These are phyloP conservation scores for Agaricus bisporus DNA, from an alignment of 768 basidiomycete species.

Conservation along the genomic window DNA sequence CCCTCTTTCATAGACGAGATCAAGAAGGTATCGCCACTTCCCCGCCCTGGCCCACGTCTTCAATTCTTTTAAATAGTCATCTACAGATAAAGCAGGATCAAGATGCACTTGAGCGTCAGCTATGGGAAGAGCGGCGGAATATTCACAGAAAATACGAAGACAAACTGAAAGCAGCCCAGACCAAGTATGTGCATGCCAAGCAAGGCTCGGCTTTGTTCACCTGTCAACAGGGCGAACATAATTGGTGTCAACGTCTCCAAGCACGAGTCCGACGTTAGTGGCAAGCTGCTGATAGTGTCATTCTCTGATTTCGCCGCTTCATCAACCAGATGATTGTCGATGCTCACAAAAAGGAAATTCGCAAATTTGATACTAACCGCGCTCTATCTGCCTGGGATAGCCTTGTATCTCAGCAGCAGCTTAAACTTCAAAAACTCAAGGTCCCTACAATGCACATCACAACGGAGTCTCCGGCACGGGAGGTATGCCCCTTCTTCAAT, in stretches of 20 bases:
- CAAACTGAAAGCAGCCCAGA: conserved; percentile 61
- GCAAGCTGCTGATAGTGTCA: background rate
- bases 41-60: background rate
- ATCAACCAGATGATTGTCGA: conserved; percentile 53
- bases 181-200: conserved; percentile 41
- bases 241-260: conserved; percentile 60
- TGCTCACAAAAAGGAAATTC: conserved; percentile 58
- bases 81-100: conserved; percentile 68
- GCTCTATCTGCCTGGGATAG: conserved; percentile 73
- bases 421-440: conserved; percentile 46
- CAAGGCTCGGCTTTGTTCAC: conserved; percentile 2
- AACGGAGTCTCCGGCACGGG: conserved; percentile 37
- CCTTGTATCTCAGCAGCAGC: conserved; percentile 66
- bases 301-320: background rate
- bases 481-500: conserved; percentile 36
- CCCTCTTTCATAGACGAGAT: conserved; percentile 43
- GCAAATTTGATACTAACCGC: conserved; percentile 63
- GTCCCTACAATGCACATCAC: conserved; percentile 73
- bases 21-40: conserved; percentile 36
- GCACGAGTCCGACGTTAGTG: conserved; percentile 58
- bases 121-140: conserved; percentile 62
- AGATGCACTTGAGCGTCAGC: conserved; percentile 54
- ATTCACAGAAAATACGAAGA: conserved; percentile 65
- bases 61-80: conserved; percentile 1
- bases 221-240: conserved; percentile 50